Evolutionary conservation across 352 stramenopile genomes (phyloP).

Genomic region (Pythium sukuiense): DNA sequence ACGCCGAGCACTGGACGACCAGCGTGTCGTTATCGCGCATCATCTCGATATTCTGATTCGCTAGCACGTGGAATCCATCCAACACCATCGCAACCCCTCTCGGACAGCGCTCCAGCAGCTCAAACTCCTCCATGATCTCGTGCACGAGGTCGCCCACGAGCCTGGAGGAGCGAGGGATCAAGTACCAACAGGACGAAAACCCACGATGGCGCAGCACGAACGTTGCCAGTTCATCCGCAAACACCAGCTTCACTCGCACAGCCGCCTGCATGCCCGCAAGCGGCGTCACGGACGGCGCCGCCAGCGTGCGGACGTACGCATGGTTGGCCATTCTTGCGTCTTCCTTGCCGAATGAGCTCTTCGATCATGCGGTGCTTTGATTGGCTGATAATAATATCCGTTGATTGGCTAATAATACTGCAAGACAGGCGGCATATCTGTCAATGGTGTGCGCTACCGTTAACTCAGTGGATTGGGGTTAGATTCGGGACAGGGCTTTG

Average conservation of each 20-base stretch:
- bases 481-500: constrained; percentile 10
- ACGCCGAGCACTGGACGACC: constrained; percentile 42
- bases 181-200: constrained; percentile 68
- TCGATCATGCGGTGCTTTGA: not conserved
- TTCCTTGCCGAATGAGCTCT: not conserved
- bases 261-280: not conserved
- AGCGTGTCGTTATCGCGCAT: constrained; percentile 68
- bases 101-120: constrained; percentile 41
- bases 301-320: constrained; percentile 6
- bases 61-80: constrained; percentile 57
- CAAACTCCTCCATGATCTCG: constrained; percentile 59
- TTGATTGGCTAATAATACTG: no score
- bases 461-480: constrained; percentile 8
- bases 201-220: constrained; percentile 47
- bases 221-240: constrained; percentile 48
- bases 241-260: constrained; percentile 50
- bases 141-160: constrained; percentile 66
- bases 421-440: no score
- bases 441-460: no score
- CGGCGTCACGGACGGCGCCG: not conserved
- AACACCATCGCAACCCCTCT: constrained; percentile 54
- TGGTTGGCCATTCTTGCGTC: constrained; percentile 11
- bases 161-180: constrained; percentile 43
- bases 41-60: constrained; percentile 55
- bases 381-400: constrained; percentile 10